Evolutionary conservation across 768 basidiomycete genomes (phyloP).

Genomic region (Tulasnella calospora): DNA sequence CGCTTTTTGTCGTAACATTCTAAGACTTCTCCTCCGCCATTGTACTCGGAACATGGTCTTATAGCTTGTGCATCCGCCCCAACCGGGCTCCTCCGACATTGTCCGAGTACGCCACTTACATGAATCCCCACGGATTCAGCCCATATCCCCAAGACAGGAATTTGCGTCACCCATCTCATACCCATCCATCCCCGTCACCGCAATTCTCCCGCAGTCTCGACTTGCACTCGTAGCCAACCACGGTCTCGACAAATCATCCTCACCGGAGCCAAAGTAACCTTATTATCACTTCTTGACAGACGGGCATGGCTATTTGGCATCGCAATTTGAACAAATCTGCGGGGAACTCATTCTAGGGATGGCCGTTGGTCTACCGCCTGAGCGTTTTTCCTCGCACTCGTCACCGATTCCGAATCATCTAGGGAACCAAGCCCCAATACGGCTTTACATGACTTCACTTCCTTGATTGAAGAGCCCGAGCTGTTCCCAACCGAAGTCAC

Average conservation of each 20-base stretch:
- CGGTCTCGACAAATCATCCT: background rate
- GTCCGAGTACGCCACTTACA: too few species aligned
- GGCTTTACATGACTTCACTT: too few species aligned
- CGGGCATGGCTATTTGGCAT: background rate
- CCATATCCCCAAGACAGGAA: background rate
- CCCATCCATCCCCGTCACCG: background rate
- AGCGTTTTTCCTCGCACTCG: background rate
- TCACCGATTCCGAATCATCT: background rate
- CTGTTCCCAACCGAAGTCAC: too few species aligned
- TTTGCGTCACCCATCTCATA: background rate
- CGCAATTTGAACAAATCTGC: background rate
- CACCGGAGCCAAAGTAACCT: background rate
- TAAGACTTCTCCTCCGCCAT: background rate
- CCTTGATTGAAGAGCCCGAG: too few species aligned
- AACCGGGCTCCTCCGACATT: background rate
- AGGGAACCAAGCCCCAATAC: too few species aligned
- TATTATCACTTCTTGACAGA: background rate
- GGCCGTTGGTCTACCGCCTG: background rate
- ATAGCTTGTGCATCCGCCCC: background rate
- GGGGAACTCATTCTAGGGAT: background rate
- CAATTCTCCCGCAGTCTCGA: background rate
- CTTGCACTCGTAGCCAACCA: background rate
- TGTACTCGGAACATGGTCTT: background rate
- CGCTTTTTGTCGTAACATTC: background rate
- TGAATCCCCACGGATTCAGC: background rate